These are phyloP conservation scores for Lagerstroemia speciosa DNA, from an alignment of 345 rosid genomes.

Conservation along the genomic window DNA sequence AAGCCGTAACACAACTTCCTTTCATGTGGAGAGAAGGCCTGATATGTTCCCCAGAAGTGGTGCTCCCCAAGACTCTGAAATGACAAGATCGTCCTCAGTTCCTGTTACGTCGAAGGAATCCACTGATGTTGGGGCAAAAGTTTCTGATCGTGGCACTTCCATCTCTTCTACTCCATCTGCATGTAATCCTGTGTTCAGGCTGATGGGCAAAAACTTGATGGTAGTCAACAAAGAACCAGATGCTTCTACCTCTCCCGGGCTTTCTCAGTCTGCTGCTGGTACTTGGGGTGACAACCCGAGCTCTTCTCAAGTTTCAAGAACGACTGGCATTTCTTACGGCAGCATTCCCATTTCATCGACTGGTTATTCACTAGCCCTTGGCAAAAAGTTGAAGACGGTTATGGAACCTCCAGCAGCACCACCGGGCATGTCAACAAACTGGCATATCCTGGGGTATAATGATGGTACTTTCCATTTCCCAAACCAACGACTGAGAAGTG, in stretches of 20 bases:
- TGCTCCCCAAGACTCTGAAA: conserved; percentile 15
- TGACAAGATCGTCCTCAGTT: background rate
- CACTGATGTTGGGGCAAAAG: conserved; percentile 22
- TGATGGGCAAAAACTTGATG: conserved; percentile 96
- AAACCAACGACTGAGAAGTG: conserved; percentile 14
- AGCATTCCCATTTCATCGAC: background rate
- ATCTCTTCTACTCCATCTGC: conserved; percentile 61
- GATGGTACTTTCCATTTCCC: conserved; percentile 4
- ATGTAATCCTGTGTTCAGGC: conserved; percentile 57
- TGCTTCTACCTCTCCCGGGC: conserved; percentile 23
- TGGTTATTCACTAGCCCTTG: background rate
- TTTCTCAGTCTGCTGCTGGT: conserved; percentile 19
- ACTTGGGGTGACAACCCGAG: conserved; percentile 20
- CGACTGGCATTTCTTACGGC: conserved; percentile 10
- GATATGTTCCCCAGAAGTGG: conserved; percentile 19
- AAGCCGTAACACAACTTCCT: conserved; percentile 17
- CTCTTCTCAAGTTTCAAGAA: conserved; percentile 24
- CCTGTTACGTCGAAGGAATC: conserved; percentile 8
- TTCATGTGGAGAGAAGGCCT: conserved; percentile 27
- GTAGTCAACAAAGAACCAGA: conserved; percentile 83
- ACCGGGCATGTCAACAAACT: background rate
- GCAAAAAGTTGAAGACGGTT: too few species aligned
- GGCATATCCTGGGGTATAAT: background rate
- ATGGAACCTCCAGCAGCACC: too few species aligned
- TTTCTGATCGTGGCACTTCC: conserved; percentile 18